Conservation (phyloP, 202 grass and related monocot genomes). For the Eragrostis tef region DNA sequence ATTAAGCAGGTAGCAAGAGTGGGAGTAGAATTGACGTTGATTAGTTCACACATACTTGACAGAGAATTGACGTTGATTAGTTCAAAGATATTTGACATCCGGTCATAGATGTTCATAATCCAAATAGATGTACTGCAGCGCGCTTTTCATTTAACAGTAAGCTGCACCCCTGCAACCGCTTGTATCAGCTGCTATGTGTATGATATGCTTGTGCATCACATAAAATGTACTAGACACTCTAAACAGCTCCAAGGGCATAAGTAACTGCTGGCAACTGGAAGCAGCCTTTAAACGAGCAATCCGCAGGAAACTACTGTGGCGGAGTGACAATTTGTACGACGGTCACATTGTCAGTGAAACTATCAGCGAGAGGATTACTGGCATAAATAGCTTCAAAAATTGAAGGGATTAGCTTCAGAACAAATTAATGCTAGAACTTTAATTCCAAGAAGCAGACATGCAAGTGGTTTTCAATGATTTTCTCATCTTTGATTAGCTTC, state of each 20-base stretch:
- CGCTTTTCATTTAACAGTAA: conserved; percentile 41
- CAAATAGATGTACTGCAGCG: conserved; percentile 15
- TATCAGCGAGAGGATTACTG: background rate
- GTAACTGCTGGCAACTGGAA: conserved; percentile 28
- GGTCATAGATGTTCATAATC: conserved; percentile 13
- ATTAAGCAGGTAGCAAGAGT: conserved; percentile 38
- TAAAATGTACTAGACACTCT: conserved; percentile 26
- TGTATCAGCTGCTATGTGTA: conserved; percentile 20
- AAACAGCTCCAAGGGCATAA: background rate
- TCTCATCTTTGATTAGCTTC: conserved; percentile 33
- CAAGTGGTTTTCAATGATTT: conserved; percentile 30
- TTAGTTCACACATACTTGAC: conserved; percentile 38
- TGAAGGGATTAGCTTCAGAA: background rate
- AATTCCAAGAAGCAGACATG: conserved; percentile 14
- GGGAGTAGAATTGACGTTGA: conserved; percentile 28
- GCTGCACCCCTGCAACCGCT: conserved; percentile 9
- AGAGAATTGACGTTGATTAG: conserved; percentile 33
- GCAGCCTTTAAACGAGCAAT: conserved; percentile 18
- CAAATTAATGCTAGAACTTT: conserved; percentile 22
- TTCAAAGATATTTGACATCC: conserved; percentile 35
- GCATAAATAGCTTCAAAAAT: conserved; percentile 20
- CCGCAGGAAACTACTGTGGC: conserved; percentile 14
- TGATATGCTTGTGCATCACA: background rate
- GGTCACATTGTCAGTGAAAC: background rate
- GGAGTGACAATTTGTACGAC: background rate